phyloP scores from a whole-genome alignment of 2,329 filamentous ascomycete species.

The Arthrobotrys musiformis region DNA sequence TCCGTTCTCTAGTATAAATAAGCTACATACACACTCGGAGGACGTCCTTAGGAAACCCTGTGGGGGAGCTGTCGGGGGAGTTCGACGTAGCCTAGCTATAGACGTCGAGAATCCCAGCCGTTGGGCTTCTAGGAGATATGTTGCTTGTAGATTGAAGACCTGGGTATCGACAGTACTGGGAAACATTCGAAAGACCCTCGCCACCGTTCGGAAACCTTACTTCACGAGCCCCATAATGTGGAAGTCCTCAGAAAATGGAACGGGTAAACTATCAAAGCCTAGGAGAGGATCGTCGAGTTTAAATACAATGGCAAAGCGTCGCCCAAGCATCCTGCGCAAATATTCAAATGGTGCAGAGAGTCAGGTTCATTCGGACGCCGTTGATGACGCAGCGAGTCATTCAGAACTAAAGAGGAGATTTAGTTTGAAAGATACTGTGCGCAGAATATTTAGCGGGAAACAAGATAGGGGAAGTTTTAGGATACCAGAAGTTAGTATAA shows the following conservation, averaged over 20 bases:
- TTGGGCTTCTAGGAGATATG: background rate
- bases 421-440: constrained; percentile 38
- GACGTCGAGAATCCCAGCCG: background rate
- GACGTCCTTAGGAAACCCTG: background rate
- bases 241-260: constrained; percentile 11
- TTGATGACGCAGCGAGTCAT: background rate
- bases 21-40: no score
- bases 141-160: background rate
- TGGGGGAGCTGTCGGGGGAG: background rate
- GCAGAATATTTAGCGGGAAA: constrained; percentile 28
- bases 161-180: no score
- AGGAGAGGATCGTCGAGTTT: constrained; percentile 22
- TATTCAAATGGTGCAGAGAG: constrained; percentile 6
- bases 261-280: constrained; percentile 29
- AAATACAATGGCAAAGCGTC: constrained; percentile 5
- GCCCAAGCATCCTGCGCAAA: constrained; percentile 34
- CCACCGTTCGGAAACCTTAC: background rate
- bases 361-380: background rate
- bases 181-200: background rate
- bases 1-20: background rate
- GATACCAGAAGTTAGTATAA: background rate
- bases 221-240: constrained; percentile 10
- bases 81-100: background rate
- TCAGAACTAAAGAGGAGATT: constrained; percentile 26
- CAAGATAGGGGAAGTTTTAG: background rate